A percentile compares a stretch with the other conserved stretches of the same genome.
Evolutionary conservation across 306 rosid genomes (phyloP).

Genomic region (peach (Prunus persica)): Prunus_persica_NCBIv2 NC_034010.1:28283501-28284000

Average conservation of each 20-base stretch:
- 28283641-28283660: constrained; percentile 21
- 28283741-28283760: constrained; percentile 26
- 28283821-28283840: background rate
- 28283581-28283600: background rate
- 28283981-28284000: background rate
- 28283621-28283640: constrained; percentile 22
- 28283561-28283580: background rate
- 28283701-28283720: constrained; percentile 11
- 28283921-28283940: background rate
- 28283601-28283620: constrained; percentile 4
- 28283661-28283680: background rate
- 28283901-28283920: background rate
- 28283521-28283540: background rate
- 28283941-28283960: background rate
- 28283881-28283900: background rate
- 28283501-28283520: background rate
- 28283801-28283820: background rate
- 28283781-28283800: constrained; percentile 3
- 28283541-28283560: background rate
- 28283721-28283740: constrained; percentile 24
- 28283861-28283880: background rate
- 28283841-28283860: background rate
- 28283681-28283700: background rate
- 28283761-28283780: constrained; percentile 5
- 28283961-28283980: background rate